Evolutionary conservation across 768 basidiomycete species (phyloP), one percentile per base, ranked within the genome.

Genomic region (Chalciporus sphaerocephalus): DNA sequence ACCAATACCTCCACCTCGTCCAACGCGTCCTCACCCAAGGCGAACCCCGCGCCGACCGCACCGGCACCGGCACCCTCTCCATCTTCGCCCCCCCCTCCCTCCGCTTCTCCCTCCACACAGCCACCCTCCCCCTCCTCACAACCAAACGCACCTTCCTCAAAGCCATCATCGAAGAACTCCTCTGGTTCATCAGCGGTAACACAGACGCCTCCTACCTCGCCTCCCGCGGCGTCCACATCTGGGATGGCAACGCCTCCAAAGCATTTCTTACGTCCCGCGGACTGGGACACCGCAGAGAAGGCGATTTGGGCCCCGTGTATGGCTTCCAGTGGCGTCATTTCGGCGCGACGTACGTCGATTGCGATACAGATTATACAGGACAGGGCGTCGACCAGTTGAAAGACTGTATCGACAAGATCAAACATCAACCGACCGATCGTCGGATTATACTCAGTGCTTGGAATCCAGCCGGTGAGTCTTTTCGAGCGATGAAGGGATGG

Each of bases 251-350:
- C 53, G 94, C 92, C 7, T 86, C 86, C 2, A 80, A 85, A 50
- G 86, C 80, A 54, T 98, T 95, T 58, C 69, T 98, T 22, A 89
- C 92, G 59, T 76, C 77, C 46, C 74, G 90, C 16, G 95, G 96
- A 3, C 66, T 98, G n/a, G 76, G 75, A 0, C 85, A 94, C 61
- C 73, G 92, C 23, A 71, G 87, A 6, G 87, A 91, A 61, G 95
- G 95, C 5, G 96, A 99, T 62, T 69, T 99, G 4, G 96, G 96
- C 0, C 95, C 95, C 0, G 92, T 99, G 0, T 99, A 99, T 61
- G 94, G 94, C 0, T 96, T 96, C 60, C 92, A 94, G 57, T 97
- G 93, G 93, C 75, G 93, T 44, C 91, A 94, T 65, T 96, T 94
- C 67, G 94, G 93, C 1, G 92, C 92, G 4, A 69, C 79, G 47